Conservation (phyloP, 192 early-diverging fungal genomes). For the Backusella psychrophila region DNA sequence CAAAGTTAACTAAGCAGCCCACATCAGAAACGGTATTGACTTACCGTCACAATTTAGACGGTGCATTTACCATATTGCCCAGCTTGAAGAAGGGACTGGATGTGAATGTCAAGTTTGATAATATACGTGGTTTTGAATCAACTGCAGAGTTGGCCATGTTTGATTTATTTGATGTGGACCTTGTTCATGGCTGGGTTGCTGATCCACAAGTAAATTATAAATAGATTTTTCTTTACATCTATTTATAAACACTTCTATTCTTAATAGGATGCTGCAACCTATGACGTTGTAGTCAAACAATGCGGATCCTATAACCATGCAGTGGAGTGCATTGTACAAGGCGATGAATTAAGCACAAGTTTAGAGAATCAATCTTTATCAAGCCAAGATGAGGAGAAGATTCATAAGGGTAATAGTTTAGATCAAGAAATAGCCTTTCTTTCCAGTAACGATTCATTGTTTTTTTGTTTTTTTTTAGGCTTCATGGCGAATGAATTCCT, state of each 20-base stretch:
- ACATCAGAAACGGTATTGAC: slow-evolving; percentile 32
- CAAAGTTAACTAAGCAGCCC: slow-evolving; percentile 19
- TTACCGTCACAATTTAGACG: slow-evolving; percentile 51
- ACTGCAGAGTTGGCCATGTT: slow-evolving; percentile 68
- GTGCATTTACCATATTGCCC: slow-evolving; percentile 58
- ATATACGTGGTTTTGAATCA: slow-evolving; percentile 73
- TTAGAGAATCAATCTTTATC: not conserved
- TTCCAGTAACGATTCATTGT: no score
- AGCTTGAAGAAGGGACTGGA: slow-evolving; percentile 65
- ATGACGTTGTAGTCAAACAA: slow-evolving; percentile 49
- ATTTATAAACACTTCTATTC: not conserved
- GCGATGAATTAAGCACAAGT: slow-evolving; percentile 46
- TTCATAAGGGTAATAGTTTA: not conserved
- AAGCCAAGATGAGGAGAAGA: not conserved
- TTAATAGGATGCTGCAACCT: slow-evolving; percentile 49
- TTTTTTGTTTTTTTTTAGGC: slow-evolving; percentile 23
- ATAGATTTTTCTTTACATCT: not conserved
- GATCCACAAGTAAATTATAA: slow-evolving; percentile 50
- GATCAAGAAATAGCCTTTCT: not conserved
- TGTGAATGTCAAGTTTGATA: slow-evolving; percentile 83
- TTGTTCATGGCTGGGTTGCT: slow-evolving; percentile 92
- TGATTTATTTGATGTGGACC: slow-evolving; percentile 70
- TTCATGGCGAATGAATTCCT: slow-evolving; percentile 71
- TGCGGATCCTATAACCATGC: slow-evolving; percentile 75
- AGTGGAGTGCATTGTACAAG: slow-evolving; percentile 74